Conservation (phyloP, 257 asterid genomes). For the Agastache rugosa region DNA sequence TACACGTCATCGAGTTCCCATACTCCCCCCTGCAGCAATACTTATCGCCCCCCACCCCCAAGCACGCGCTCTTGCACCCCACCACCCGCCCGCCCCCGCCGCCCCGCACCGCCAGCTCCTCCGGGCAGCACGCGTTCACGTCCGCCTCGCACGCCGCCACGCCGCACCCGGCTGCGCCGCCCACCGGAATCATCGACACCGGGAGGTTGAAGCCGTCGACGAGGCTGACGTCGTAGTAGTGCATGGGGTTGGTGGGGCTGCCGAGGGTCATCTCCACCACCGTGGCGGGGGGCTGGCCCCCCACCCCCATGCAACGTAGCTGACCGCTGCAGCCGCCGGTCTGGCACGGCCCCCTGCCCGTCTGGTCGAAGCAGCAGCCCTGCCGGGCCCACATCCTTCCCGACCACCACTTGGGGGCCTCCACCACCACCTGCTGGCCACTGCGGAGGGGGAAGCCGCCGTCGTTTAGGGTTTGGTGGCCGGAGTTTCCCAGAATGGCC, state of each 20-base stretch:
- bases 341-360: constrained; percentile 62
- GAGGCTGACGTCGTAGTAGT: constrained; percentile 82
- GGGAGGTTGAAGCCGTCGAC: constrained; percentile 87
- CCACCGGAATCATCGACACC: constrained; percentile 66
- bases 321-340: constrained; percentile 82
- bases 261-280: constrained; percentile 82
- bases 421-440: constrained; percentile 50
- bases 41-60: constrained; percentile 51
- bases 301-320: constrained; percentile 57
- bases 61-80: constrained; percentile 74
- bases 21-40: constrained; percentile 67
- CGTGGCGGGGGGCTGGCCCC: constrained; percentile 76
- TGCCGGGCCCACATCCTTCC: constrained; percentile 85
- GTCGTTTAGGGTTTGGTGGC: constrained; percentile 52
- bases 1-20: constrained; percentile 45
- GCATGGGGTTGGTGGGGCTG: constrained; percentile 48
- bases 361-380: constrained; percentile 66
- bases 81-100: constrained; percentile 55
- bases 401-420: constrained; percentile 73
- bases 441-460: constrained; percentile 68
- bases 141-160: constrained; percentile 78
- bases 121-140: constrained; percentile 64
- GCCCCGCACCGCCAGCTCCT: constrained; percentile 46
- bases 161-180: constrained; percentile 55
- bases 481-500: constrained; percentile 67